Conservation (phyloP, 371 early-diverging fungal genomes). For the Nosema muscidifuracis region DNA sequence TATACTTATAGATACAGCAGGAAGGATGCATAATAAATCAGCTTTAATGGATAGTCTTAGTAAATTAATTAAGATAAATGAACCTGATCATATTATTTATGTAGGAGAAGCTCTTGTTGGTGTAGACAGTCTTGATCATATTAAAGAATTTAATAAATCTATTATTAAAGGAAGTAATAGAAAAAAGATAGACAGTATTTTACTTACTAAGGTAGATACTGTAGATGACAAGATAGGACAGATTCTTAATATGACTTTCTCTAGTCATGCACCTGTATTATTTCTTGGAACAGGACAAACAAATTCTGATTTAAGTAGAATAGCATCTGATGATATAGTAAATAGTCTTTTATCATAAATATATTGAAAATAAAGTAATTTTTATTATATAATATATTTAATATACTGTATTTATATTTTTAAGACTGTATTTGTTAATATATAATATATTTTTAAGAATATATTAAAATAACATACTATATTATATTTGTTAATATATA, state of each 20-base stretch:
- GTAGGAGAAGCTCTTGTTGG: slow-evolving; percentile 98
- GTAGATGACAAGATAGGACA: slow-evolving; percentile 83
- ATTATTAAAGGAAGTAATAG: slow-evolving; percentile 69
- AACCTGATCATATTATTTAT: slow-evolving; percentile 91
- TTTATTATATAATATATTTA: too few relatives aligned
- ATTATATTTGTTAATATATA: too few relatives aligned
- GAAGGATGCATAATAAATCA: slow-evolving; percentile 96
- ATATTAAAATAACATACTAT: too few relatives aligned
- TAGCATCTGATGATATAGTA: slow-evolving; percentile 49
- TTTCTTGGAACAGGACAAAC: slow-evolving; percentile 98
- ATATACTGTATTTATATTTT: too few relatives aligned
- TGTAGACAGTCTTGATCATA: slow-evolving; percentile 89
- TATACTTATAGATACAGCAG: slow-evolving; percentile 95
- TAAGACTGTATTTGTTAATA: not conserved
- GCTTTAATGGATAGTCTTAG: slow-evolving; percentile 89
- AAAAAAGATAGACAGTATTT: slow-evolving; percentile 86
- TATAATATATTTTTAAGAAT: too few relatives aligned
- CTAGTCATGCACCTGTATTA: slow-evolving; percentile 90
- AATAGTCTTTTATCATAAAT: slow-evolving; percentile 30
- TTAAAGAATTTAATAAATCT: slow-evolving; percentile 90
- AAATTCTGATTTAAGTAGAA: slow-evolving; percentile 80
- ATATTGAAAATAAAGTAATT: too few relatives aligned
- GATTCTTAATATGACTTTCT: slow-evolving; percentile 65
- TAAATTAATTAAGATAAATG: slow-evolving; percentile 79
- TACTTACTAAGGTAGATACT: slow-evolving; percentile 94